Evolutionary conservation across 345 rosid species (phyloP), one percentile per base, ranked within the genome.

Genomic region (Citrus glauca): DNA sequence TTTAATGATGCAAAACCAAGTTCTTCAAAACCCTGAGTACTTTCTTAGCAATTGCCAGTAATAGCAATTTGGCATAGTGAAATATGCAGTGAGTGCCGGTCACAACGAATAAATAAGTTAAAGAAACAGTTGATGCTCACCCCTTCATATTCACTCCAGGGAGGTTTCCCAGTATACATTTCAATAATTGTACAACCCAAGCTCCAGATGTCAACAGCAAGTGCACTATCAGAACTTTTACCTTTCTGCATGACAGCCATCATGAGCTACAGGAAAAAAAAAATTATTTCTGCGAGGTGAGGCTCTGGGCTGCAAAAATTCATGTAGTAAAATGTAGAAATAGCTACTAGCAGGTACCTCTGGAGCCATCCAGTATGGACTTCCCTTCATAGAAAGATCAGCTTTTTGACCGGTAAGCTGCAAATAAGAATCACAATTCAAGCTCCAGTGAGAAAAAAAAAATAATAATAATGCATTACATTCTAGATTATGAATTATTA

Each of bases 311-410:
- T 40, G 53, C 22, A 57, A 6, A 0, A 69, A 81, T 62, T 66
- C 5, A 68, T 74, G 35, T 19, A 33, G 28, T 57, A 67, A 64
- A 37, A 72, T 60, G 40, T 66, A 57, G 74, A 66, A 72, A 25
- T 33, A 42, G 32, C 57, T 50, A 63, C 53, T 66, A 59, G 45
- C 68, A 60, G 74, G 69, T 88, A 96, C 99, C 97, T 96, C 99
- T 71, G 99, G 99, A 81, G 98, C 98, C 99, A 94, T 96, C 99
- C 99, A 96, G 77, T 96, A 88, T 19, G 99, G 99, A 74, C 98
- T 96, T 84, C 99, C 98, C 78, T 89, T 96, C 59, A 96, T 73
- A 81, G 99, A 96, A 40, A 96, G 97, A 82, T 90, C 97, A 76
- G 93, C 92, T 81, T 87, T 85, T 87, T 90, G 98, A 66, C 99